Conservation (phyloP, 2,329 filamentous ascomycete species). For the Neofusicoccum cordaticola region DNA sequence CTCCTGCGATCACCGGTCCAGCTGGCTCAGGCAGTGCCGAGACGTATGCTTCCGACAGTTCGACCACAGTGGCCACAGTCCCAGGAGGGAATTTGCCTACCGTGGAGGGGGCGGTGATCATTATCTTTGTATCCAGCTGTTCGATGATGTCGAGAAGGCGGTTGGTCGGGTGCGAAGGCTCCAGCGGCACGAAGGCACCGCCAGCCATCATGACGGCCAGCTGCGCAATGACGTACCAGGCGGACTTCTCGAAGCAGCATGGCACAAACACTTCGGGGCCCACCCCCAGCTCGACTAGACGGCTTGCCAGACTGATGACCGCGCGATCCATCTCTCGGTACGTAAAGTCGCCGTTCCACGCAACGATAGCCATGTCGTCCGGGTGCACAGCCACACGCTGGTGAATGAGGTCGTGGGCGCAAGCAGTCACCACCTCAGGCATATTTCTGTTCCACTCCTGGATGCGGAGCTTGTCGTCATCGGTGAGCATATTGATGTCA, state of each 20-base stretch:
- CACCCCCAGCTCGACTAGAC: conserved; percentile 31
- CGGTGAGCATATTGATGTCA: conserved; percentile 17
- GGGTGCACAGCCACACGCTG: conserved; percentile 18
- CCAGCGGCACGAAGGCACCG: conserved; percentile 25
- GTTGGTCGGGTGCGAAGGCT: conserved; percentile 21
- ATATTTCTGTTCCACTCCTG: conserved; percentile 3
- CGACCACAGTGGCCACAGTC: conserved; percentile 48
- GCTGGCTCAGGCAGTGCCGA: neutral
- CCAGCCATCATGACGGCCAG: conserved; percentile 38
- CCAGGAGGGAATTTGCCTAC: conserved; percentile 50
- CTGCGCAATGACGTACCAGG: conserved; percentile 35
- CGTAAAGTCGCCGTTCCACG: conserved; percentile 32
- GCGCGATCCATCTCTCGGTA: conserved; percentile 30
- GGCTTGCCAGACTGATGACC: conserved; percentile 28
- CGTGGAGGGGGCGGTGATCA: conserved; percentile 31
- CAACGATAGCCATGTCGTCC: conserved; percentile 29
- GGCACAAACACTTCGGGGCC: conserved; percentile 34
- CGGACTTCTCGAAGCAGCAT: conserved; percentile 29
- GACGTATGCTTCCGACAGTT: conserved; percentile 29
- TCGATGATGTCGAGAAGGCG: neutral
- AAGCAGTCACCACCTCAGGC: neutral
- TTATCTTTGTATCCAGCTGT: neutral
- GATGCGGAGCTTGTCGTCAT: conserved; percentile 13
- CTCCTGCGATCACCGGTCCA: neutral
- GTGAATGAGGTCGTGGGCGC: neutral